phyloP scores from a whole-genome alignment of 208 protist species.

The Crithidia sp. region DNA sequence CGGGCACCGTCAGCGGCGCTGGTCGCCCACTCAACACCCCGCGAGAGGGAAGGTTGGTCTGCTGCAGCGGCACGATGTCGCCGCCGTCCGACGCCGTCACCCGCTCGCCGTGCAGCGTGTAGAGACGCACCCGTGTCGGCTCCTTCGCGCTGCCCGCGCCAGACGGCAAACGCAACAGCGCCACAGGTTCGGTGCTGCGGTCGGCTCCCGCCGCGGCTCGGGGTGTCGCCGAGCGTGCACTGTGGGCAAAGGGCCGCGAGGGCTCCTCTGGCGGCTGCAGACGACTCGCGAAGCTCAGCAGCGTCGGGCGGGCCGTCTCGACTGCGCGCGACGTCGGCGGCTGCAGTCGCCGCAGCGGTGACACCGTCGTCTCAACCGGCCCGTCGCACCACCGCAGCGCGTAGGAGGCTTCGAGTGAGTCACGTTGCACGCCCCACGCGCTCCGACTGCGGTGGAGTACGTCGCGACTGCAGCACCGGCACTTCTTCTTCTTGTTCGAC shows the following conservation, averaged over 20 bases:
- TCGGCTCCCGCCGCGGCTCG: background rate
- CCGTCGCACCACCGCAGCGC: conserved; percentile 8
- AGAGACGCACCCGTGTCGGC: conserved; percentile 21
- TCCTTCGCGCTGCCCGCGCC: background rate
- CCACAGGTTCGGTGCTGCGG: background rate
- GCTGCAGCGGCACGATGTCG: background rate
- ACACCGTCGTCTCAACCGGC: background rate
- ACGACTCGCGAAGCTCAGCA: conserved; percentile 20
- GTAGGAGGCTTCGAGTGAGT: background rate
- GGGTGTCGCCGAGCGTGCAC: conserved; percentile 2
- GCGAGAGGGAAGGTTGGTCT: background rate
- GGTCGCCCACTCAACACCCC: conserved; percentile 14
- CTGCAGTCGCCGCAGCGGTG: conserved; percentile 12
- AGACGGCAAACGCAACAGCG: conserved; percentile 15
- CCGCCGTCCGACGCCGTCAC: background rate
- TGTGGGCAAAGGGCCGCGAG: conserved; percentile 7
- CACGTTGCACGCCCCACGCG: background rate
- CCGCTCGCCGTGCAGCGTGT: conserved; percentile 27
- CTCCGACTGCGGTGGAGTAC: background rate
- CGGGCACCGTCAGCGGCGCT: conserved; percentile 28
- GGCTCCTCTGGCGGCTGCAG: conserved; percentile 46
- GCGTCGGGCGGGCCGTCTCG: conserved; percentile 11
- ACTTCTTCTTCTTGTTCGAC: conserved; percentile 5
- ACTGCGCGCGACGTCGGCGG: background rate
- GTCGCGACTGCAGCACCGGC: conserved; percentile 19